phyloP scores from a whole-genome alignment of 1,139 yeast species.

The Pichia norvegensis region DNA sequence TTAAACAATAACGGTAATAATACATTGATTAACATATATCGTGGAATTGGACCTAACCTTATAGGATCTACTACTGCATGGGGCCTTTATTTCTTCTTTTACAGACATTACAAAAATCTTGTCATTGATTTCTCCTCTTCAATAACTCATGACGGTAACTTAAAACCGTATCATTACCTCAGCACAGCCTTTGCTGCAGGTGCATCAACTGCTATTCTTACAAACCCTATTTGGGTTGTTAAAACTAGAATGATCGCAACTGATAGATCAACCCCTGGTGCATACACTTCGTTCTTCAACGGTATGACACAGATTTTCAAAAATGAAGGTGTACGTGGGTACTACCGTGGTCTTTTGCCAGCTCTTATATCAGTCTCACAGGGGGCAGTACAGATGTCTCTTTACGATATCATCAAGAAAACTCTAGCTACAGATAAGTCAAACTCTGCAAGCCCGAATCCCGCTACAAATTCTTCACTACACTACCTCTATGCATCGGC shows the following conservation, averaged over 20 bases:
- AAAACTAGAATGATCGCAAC: conserved; percentile 79
- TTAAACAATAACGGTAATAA: conserved; percentile 15
- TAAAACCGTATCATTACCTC: conserved; percentile 35
- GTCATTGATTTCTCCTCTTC: background rate
- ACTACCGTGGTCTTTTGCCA: conserved; percentile 81
- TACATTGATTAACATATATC: conserved; percentile 34
- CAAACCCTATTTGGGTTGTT: conserved; percentile 90
- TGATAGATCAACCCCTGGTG: conserved; percentile 36
- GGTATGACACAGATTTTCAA: conserved; percentile 46
- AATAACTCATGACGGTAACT: conserved; percentile 14
- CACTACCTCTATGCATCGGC: conserved; percentile 65
- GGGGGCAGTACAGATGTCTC: conserved; percentile 79
- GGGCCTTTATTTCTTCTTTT: conserved; percentile 77
- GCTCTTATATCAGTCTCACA: conserved; percentile 78
- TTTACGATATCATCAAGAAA: conserved; percentile 68
- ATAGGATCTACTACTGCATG: conserved; percentile 82
- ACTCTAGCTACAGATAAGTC: conserved; percentile 11
- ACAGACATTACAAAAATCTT: conserved; percentile 47
- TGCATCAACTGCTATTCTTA: conserved; percentile 57
- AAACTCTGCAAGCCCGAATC: background rate
- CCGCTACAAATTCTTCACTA: conserved; percentile 33
- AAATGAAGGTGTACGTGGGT: conserved; percentile 61
- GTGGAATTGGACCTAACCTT: conserved; percentile 77
- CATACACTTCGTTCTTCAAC: conserved; percentile 50
- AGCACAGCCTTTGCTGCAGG: conserved; percentile 64